Evolutionary conservation across 2,329 filamentous ascomycete genomes (phyloP), one percentile per base, ranked within the genome.

Genomic region (Ascochyta koolunga): DNA sequence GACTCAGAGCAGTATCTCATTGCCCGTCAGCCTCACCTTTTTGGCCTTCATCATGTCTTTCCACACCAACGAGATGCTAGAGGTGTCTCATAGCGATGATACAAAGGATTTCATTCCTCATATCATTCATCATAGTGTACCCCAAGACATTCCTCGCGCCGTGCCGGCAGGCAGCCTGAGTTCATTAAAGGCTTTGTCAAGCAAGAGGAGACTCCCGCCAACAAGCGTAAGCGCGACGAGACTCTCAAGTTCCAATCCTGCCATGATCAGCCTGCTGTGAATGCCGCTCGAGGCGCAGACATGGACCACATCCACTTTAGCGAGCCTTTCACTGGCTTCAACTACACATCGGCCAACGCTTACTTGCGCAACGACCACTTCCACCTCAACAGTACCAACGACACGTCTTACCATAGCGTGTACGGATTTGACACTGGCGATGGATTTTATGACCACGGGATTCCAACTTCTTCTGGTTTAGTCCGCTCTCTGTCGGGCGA

Each of bases 141-240:
- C 42, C 15, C 29, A 11, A 35, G 21, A 24, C 13, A 10, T 41
- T 1, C n/a, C 41, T 15, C 36, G 29, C 31, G 44, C 49, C 15
- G 32, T 22, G n/a, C 15, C n/a, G 36, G 18, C 16, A 37, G 35
- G 35, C 35, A 22, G 16, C 3, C 35, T 5, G 35, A 37, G 9
- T 37, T 8, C 18, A 37, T 19, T 18, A 37, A 41, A 3, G 49
- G 24, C 3, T 13, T 18, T 4, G 41, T 46, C 29, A 31, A 36
- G 27, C 37, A 35, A 16, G 31, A 51, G 18, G 41, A 52, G n/a
- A 35, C 36, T 4, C 24, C 36, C 8, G 36, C 29, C 4, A 45
- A 31, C 22, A 52, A 52, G 36, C 42, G 41, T 10, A 52, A 41
- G 42, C 37, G 38, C 24, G 16, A 41, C 5, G 49, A 52, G 19